Percentiles rank a stretch among this genome's conserved stretches.
These are phyloP conservation scores for Xylariaceae sp. DNA, from an alignment of 2,329 filamentous ascomycete species.

Conservation along the genomic window DNA sequence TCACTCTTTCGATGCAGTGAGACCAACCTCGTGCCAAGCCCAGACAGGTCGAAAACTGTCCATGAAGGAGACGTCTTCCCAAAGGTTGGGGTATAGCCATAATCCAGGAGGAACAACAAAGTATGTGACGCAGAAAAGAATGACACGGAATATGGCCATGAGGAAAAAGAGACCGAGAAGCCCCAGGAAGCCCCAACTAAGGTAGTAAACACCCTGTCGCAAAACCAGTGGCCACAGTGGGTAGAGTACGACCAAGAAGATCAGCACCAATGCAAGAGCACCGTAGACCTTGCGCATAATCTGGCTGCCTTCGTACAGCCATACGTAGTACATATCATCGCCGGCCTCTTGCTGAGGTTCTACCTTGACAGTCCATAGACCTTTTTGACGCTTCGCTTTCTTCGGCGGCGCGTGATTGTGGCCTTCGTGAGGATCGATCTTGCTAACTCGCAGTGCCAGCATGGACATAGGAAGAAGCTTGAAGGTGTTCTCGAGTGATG, in stretches of 20 bases:
- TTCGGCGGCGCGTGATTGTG: slow-evolving; percentile 71
- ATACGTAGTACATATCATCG: slow-evolving; percentile 93
- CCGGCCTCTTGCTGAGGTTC: slow-evolving; percentile 91
- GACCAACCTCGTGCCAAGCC: slow-evolving; percentile 94
- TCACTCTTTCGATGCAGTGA: neutral
- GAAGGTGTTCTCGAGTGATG: slow-evolving; percentile 89
- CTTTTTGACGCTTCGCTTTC: slow-evolving; percentile 88
- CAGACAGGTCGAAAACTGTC: slow-evolving; percentile 95
- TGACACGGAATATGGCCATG: slow-evolving; percentile 96
- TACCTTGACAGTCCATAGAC: slow-evolving; percentile 93
- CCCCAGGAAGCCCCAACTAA: slow-evolving; percentile 91
- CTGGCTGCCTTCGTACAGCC: slow-evolving; percentile 94
- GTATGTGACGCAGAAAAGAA: slow-evolving; percentile 92
- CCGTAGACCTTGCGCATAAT: slow-evolving; percentile 94
- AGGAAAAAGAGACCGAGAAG: slow-evolving; percentile 92
- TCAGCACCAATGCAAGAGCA: slow-evolving; percentile 76
- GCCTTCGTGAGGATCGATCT: slow-evolving; percentile 78
- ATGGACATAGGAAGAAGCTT: slow-evolving; percentile 94
- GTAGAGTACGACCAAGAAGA: slow-evolving; percentile 92
- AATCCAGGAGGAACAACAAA: slow-evolving; percentile 83
- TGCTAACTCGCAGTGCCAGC: slow-evolving; percentile 86
- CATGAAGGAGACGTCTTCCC: slow-evolving; percentile 98
- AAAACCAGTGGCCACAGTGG: slow-evolving; percentile 93
- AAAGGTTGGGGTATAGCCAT: slow-evolving; percentile 98
- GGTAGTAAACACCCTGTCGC: slow-evolving; percentile 93